Percentiles rank a stretch among this genome's conserved stretches.
These are phyloP conservation scores for Phyllosticta citriasiana DNA, from an alignment of 2,329 filamentous ascomycete genomes.

Conservation along the genomic window DNA sequence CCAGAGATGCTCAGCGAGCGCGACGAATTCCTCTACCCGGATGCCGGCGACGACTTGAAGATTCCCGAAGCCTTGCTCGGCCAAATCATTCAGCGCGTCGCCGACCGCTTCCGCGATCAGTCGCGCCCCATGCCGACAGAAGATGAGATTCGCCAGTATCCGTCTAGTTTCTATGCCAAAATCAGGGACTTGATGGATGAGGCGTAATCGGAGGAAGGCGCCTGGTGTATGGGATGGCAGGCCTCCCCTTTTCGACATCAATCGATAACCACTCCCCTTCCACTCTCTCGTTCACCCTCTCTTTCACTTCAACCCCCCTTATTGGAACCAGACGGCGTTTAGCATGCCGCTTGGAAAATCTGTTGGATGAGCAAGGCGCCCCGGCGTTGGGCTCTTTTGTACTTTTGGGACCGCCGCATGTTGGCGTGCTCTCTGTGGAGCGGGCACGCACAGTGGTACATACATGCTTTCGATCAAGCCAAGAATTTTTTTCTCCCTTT, in stretches of 20 bases:
- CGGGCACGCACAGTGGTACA: no score
- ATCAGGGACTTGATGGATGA: conserved; percentile 33
- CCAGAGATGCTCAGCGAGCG: conserved; percentile 44
- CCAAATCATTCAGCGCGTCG: conserved; percentile 49
- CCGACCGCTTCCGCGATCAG: conserved; percentile 46
- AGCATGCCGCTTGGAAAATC: no score
- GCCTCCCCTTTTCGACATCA: no score
- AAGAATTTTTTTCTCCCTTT: no score
- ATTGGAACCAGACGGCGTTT: no score
- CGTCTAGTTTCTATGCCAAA: conserved; percentile 38
- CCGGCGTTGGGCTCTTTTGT: no score
- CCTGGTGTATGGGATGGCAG: background rate
- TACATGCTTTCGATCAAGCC: no score
- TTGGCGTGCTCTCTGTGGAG: no score
- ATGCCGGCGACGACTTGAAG: conserved; percentile 41
- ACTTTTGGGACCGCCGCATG: no score
- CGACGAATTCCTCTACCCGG: conserved; percentile 51
- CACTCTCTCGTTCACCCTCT: no score
- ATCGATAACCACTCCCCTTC: background rate
- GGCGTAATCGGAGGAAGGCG: background rate
- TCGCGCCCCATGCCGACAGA: conserved; percentile 44
- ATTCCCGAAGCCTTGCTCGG: conserved; percentile 46
- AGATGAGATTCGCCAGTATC: conserved; percentile 42
- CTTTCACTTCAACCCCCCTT: no score
- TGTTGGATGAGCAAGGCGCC: no score